Evolutionary conservation across 768 basidiomycete genomes (phyloP).

Genomic region (Roridomyces roridus): DNA sequence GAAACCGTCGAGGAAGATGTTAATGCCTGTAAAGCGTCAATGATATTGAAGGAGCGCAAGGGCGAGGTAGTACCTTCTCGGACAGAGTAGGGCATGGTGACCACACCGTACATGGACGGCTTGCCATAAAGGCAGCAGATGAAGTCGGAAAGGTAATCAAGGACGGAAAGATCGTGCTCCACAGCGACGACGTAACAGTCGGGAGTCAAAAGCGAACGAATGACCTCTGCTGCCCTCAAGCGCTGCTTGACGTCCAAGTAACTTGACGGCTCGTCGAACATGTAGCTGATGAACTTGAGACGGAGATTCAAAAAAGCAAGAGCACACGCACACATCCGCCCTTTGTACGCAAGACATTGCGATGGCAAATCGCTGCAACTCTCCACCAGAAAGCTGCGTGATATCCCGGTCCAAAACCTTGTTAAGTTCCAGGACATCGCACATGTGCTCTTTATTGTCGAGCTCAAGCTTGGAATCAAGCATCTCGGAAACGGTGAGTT

Average conservation of each 20-base stretch:
- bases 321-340: conserved; percentile 89
- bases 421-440: conserved; percentile 86
- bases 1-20: conserved; percentile 99
- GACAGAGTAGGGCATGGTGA: conserved; percentile 98
- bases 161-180: conserved; percentile 97
- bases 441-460: conserved; percentile 87
- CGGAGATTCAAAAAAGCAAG: background rate
- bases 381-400: conserved; percentile 90
- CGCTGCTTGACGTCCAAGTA: conserved; percentile 98
- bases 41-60: background rate
- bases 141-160: conserved; percentile 98
- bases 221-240: conserved; percentile 92
- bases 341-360: conserved; percentile 95
- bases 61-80: conserved; percentile 76
- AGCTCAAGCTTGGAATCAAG: conserved; percentile 89
- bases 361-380: conserved; percentile 97
- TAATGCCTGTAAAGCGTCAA: too few relatives aligned
- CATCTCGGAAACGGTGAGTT: conserved; percentile 88
- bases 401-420: conserved; percentile 88
- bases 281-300: conserved; percentile 64
- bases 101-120: conserved; percentile 97
- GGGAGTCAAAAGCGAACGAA: conserved; percentile 82
- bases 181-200: conserved; percentile 95
- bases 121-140: conserved; percentile 98
- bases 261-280: conserved; percentile 99